Evolutionary conservation across 2,329 filamentous ascomycete species (phyloP), one percentile per base, ranked within the genome.

Genomic region (Colletotrichum salicis): DNA sequence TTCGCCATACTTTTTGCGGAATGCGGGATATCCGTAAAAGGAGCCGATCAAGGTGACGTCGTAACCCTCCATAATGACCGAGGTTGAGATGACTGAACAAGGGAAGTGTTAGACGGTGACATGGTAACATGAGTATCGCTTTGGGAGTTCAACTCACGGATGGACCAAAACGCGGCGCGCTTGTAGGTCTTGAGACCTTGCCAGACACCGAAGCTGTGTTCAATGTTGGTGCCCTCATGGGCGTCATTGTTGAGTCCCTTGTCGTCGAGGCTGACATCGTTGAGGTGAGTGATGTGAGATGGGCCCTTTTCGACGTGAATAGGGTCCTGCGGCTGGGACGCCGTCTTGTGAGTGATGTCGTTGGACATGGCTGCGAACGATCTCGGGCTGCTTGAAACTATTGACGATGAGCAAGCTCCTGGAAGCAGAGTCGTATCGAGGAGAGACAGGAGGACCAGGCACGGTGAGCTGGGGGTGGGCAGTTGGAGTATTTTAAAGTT

Each of bases 11-110:
- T 79, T 84, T 69, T 75, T 75, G 10, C 77, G 79, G 76, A 82
- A 86, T 68, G 67, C 74, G 1, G 77, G 83, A 76, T 85, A 86
- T 5, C 80, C 85, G 73, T 82, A 85, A 76, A 87, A 86, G 22
- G 81, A 83, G n/a, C 80, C 73, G n/a, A 87, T 76, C 0, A 87
- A 78, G 41, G 83, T 84, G 2, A 83, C 81, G 62, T 87, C 85
- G 76, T 87, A 87, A 3, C 86, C 86, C 71, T 87, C 86, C 86
- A 87, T 87, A 72, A 87, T 80, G 64, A 87, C 82, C 4, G 83
- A 82, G n/a, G 81, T 81, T 13, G 84, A 85, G 65, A 86, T 82
- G 67, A 81, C 80, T 82, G 58, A 6, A 5, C n/a, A 1, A 7
- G 29, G 4, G 12, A 3, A 10, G n/a, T 19, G 27, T 71, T 35